phyloP scores from a whole-genome alignment of 2,329 filamentous ascomycete species.

The Diaporthe aspalathi region DNA sequence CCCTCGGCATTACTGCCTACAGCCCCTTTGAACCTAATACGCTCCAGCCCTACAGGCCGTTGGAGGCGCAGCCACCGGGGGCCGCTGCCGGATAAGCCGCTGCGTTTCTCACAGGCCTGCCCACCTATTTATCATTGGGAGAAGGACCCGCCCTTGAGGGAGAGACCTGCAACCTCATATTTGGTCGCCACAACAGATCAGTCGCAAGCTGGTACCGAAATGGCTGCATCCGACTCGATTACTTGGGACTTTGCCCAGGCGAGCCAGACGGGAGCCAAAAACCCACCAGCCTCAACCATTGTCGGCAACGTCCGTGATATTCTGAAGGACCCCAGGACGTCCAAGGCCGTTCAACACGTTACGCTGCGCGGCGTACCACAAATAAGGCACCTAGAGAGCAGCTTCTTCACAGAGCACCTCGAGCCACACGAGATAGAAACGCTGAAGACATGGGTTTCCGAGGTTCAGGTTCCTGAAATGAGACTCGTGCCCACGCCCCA shows the following conservation, averaged over 20 bases:
- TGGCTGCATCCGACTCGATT: slow-evolving; percentile 1
- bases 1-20: neutral
- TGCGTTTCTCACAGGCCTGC: neutral
- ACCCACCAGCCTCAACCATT: neutral
- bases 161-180: neutral
- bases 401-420: neutral
- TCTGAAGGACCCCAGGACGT: neutral
- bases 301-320: neutral
- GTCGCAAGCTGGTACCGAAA: neutral
- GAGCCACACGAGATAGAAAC: neutral
- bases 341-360: neutral
- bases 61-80: neutral
- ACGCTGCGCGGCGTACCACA: neutral
- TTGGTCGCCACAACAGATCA: neutral
- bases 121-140: neutral
- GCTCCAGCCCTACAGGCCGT: neutral
- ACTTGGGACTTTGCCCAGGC: slow-evolving; percentile 5
- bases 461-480: neutral
- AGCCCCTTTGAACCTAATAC: slow-evolving; percentile 8
- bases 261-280: neutral
- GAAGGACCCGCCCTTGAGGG: too few species aligned
- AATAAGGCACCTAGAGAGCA: neutral
- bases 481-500: neutral
- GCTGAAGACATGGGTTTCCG: neutral
- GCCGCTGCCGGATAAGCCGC: neutral